phyloP scores from a whole-genome alignment of 2,329 filamentous ascomycete species.

The Rutstroemia sp. region DNA sequence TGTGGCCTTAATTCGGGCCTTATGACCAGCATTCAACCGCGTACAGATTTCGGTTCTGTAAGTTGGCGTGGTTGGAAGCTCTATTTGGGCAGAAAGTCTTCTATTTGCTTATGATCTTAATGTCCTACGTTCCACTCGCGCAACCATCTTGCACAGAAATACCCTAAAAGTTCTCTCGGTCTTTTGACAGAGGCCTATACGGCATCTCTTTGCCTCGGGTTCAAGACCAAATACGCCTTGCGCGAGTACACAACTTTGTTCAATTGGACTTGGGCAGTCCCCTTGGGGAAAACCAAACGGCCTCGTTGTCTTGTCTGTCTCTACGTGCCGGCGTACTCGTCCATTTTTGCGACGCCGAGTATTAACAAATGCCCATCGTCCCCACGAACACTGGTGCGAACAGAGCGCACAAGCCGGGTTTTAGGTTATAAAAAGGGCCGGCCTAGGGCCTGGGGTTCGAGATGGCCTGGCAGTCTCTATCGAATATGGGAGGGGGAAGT shows the following conservation, averaged over 20 bases:
- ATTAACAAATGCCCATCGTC: constrained; percentile 19
- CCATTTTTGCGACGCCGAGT: constrained; percentile 15
- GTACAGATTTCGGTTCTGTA: background rate
- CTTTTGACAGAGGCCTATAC: background rate
- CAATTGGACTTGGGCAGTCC: constrained; percentile 5
- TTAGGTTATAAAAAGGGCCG: constrained; percentile 6
- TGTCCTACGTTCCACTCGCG: constrained; percentile 10
- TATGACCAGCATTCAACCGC: background rate
- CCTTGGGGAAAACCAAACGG: constrained; percentile 7
- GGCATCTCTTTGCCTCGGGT: background rate
- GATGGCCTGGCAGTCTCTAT: constrained; percentile 67
- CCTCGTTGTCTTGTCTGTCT: constrained; percentile 12
- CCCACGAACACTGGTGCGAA: constrained; percentile 9
- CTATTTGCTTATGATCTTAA: constrained; percentile 1
- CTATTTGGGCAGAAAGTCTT: constrained; percentile 3
- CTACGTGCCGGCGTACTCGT: background rate
- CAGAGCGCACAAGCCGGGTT: constrained; percentile 11
- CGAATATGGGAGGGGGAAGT: constrained; percentile 35
- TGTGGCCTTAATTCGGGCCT: constrained; percentile 4
- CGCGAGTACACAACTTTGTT: background rate
- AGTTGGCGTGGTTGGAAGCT: constrained; percentile 7
- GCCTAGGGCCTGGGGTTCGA: constrained; percentile 23
- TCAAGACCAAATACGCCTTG: background rate
- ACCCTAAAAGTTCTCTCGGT: constrained; percentile 1
- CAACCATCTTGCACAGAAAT: constrained; percentile 4